phyloP scores from a whole-genome alignment of 2,329 filamentous ascomycete species.

The Calonectria hawksworthii region DNA sequence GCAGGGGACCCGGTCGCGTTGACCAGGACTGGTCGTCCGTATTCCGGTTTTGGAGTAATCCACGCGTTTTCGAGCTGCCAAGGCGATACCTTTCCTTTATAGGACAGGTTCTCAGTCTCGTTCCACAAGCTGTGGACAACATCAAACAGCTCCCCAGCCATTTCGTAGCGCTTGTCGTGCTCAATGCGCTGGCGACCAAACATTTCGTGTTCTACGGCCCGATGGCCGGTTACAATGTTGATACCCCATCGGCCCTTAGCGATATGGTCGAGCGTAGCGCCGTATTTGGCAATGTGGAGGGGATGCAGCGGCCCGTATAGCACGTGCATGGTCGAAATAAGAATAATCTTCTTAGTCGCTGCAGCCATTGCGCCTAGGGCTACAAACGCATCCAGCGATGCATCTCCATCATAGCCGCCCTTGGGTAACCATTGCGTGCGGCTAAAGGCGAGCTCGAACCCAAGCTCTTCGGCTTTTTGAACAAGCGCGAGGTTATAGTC shows the following conservation, averaged over 20 bases:
- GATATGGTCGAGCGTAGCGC: background rate
- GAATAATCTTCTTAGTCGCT: background rate
- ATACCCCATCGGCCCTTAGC: background rate
- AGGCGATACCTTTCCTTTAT: background rate
- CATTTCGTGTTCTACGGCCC: background rate
- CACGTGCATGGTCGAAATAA: background rate
- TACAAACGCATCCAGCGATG: background rate
- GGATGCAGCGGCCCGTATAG: background rate
- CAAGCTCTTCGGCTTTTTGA: background rate
- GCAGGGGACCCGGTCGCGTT: background rate
- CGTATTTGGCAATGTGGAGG: background rate
- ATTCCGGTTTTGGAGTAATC: background rate
- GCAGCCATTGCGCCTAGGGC: background rate
- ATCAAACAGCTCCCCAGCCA: background rate
- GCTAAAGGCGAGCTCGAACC: background rate
- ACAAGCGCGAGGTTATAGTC: background rate
- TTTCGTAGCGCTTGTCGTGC: slow-evolving; percentile 1
- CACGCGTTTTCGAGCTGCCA: slow-evolving; percentile 1
- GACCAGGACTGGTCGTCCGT: background rate
- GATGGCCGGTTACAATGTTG: background rate
- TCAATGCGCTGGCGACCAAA: background rate
- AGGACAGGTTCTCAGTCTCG: background rate
- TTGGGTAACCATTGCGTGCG: background rate
- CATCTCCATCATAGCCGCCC: background rate
- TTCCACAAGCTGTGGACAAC: background rate